These are phyloP conservation scores for Singerocomus rubriflavus DNA, from an alignment of 1,284 basidiomycete species.

Conservation along the genomic window DNA sequence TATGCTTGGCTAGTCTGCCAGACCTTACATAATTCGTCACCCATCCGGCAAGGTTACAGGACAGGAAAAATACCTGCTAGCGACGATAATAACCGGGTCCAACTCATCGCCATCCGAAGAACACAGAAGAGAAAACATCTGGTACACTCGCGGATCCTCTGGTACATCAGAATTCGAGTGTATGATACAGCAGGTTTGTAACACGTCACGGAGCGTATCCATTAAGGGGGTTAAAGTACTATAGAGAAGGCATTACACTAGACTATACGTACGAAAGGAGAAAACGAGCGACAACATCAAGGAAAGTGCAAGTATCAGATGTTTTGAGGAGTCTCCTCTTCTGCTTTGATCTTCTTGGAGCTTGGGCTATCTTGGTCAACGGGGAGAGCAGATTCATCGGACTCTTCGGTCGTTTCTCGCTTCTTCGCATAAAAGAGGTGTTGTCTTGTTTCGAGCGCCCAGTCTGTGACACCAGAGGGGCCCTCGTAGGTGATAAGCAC, in stretches of 20 bases:
- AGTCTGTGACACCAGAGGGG: constrained; percentile 34
- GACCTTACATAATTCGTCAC: too few species aligned
- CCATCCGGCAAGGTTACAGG: not conserved
- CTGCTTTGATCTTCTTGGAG: constrained; percentile 25
- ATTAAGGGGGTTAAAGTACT: not conserved
- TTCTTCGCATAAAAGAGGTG: constrained; percentile 15
- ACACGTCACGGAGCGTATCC: constrained; percentile 1
- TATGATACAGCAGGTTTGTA: constrained; percentile 16
- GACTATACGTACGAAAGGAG: constrained; percentile 2
- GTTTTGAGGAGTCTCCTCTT: constrained; percentile 17
- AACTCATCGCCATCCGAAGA: not conserved
- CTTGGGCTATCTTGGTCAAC: constrained; percentile 17
- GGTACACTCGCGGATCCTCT: constrained; percentile 4
- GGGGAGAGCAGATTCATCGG: constrained; percentile 24
- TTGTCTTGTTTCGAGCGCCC: constrained; percentile 36
- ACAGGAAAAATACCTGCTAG: not conserved
- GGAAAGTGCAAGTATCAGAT: constrained; percentile 6
- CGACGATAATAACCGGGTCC: too few species aligned
- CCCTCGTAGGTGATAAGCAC: constrained; percentile 34
- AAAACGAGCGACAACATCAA: not conserved
- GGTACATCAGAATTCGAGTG: constrained; percentile 13
- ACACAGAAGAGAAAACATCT: not conserved
- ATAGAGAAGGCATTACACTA: not conserved
- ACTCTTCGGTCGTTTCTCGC: constrained; percentile 22
- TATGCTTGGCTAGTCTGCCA: too few species aligned